Percentiles rank a stretch among this genome's conserved stretches.
phyloP scores from a whole-genome alignment of 208 protist genomes.

The Trypanosoma avium region DNA sequence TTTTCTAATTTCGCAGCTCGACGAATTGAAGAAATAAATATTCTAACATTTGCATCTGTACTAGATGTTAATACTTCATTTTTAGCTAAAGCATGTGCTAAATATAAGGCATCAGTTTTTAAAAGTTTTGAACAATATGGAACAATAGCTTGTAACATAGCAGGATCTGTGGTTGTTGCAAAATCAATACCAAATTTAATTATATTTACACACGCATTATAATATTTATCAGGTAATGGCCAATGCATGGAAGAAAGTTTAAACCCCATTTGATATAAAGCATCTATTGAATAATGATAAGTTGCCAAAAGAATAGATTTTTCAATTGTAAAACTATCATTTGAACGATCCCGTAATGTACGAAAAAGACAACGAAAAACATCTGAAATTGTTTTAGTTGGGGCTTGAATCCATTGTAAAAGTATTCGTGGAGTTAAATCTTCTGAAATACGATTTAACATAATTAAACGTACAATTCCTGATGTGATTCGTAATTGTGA shows the following conservation, averaged over 20 bases:
- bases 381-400: slow-evolving; percentile 71
- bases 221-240: slow-evolving; percentile 66
- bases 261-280: slow-evolving; percentile 61
- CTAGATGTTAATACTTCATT: slow-evolving; percentile 50
- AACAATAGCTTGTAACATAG: slow-evolving; percentile 63
- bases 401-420: slow-evolving; percentile 60
- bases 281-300: slow-evolving; percentile 68
- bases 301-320: slow-evolving; percentile 62
- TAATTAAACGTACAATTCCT: slow-evolving; percentile 58
- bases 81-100: slow-evolving; percentile 36
- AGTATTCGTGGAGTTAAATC: slow-evolving; percentile 55
- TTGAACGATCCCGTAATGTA: slow-evolving; percentile 58
- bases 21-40: slow-evolving; percentile 66
- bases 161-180: slow-evolving; percentile 61
- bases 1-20: slow-evolving; percentile 72
- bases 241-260: slow-evolving; percentile 87
- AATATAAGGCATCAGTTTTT: slow-evolving; percentile 51
- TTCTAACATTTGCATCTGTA: slow-evolving; percentile 47
- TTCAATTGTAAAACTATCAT: slow-evolving; percentile 66
- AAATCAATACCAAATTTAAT: slow-evolving; percentile 76
- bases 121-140: slow-evolving; percentile 76
- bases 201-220: slow-evolving; percentile 52
- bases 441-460: slow-evolving; percentile 52
- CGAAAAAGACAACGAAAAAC: slow-evolving; percentile 83
- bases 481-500: slow-evolving; percentile 59